Evolutionary conservation across 805 yeast genomes (phyloP).

Genomic region (Myxozyma mucilagina): DNA sequence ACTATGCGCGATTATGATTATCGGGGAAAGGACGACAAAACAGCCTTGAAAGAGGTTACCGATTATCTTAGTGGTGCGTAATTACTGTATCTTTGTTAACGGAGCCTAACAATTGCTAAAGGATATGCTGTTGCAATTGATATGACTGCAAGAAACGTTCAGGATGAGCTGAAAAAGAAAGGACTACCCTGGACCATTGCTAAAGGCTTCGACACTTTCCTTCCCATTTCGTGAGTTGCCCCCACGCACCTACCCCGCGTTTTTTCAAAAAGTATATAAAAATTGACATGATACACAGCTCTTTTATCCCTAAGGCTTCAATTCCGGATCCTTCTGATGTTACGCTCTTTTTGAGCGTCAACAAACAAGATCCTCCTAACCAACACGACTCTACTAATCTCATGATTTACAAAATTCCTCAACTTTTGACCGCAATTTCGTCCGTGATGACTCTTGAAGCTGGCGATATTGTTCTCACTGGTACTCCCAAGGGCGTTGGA

Average conservation of each 20-base stretch:
- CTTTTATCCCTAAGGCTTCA: conserved; percentile 61
- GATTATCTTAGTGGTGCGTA: conserved; percentile 69
- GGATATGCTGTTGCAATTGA: conserved; percentile 83
- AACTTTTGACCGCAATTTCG: conserved; percentile 76
- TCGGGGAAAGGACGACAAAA: conserved; percentile 52
- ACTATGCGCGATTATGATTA: conserved; percentile 34
- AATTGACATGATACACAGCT: conserved; percentile 19
- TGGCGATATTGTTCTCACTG: conserved; percentile 90
- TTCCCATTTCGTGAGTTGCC: conserved; percentile 65
- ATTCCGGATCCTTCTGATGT: conserved; percentile 77
- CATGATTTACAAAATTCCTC: conserved; percentile 87
- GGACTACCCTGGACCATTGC: conserved; percentile 97
- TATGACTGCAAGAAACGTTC: conserved; percentile 94
- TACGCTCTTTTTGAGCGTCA: conserved; percentile 61
- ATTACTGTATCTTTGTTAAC: too few species aligned
- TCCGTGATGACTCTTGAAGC: conserved; percentile 86
- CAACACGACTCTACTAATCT: conserved; percentile 63
- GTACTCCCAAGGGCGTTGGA: conserved; percentile 99
- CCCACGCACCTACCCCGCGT: not conserved
- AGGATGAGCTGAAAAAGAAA: conserved; percentile 87
- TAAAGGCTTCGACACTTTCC: conserved; percentile 94
- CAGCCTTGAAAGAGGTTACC: conserved; percentile 62
- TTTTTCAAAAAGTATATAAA: not conserved
- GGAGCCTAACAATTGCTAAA: not conserved
- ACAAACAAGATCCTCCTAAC: conserved; percentile 67